Base-by-base conservation (phyloP, 2,329 filamentous ascomycete species). In the Talaromyces funiculosus region DNA sequence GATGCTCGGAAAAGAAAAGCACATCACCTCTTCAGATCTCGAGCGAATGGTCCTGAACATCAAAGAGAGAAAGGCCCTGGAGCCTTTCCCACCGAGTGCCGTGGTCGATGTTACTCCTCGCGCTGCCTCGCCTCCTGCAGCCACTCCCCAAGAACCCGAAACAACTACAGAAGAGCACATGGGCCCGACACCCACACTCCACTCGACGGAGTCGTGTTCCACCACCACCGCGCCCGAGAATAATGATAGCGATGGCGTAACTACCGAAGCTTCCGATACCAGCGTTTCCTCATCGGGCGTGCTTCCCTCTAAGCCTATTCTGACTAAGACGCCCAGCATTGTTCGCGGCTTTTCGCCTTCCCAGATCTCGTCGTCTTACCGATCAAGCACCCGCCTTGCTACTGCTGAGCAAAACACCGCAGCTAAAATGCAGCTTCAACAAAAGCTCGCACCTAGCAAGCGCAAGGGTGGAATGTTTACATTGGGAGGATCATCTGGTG, bases 1-100 rank as follows among this genome's bases (percentile, higher is more conserved):
- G 62, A 90, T 87, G 71, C 85, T 89, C 65, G 87, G 87, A 65
- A 86, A 82, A 60, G 90, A 94, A 72, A 89, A 90, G 70, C 92
- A 96, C 77, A 93, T 97, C 67, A 95, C 92, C n/a, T 91, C 93
- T 6, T 84, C 90, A 69, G 90, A 94, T 68, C 82, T 97, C 31
- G 91, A 96, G 76, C 95, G 95, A 79, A 95, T 97, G 84, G 90
- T 97, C 43, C 86, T 90, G 60, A 91, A 88, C 40, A 97, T 97
- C 72, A 90, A 95, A 75, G 89, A 94, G 75, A 91, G 90, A 76
- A 86, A 86, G 74, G 82, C 83, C 49, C 80, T 93, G 22, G 80
- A 84, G 68, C 84, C 84, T 4, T 74, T 85, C 38, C 77, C 82
- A 53, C 73, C 80, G 29, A 61, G 26, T 22, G 67, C 72, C 14